Conservation (phyloP, 176 grass and related monocot genomes). For the Oryza australiensis region DNA sequence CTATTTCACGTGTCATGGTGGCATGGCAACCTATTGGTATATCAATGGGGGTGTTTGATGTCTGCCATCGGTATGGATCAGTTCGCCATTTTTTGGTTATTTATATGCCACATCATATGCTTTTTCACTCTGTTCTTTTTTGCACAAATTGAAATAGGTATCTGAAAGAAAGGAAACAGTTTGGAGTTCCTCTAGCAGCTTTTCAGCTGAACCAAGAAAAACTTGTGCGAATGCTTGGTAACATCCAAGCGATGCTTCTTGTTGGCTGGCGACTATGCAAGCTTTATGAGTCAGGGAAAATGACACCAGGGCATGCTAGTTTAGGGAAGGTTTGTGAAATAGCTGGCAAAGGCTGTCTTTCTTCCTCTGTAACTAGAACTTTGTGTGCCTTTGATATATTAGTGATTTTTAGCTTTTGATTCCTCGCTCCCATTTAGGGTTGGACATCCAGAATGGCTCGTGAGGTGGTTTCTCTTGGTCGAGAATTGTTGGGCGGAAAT, state of each 20-base stretch:
- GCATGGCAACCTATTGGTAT: conserved; percentile 75
- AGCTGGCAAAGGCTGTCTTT: background rate
- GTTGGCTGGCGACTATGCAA: conserved; percentile 82
- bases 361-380: background rate
- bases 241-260: conserved; percentile 78
- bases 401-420: background rate
- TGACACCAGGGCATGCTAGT: conserved; percentile 71
- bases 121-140: background rate
- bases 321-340: conserved; percentile 62
- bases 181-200: conserved; percentile 61
- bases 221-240: conserved; percentile 73
- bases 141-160: conserved; percentile 47
- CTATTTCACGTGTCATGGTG: conserved; percentile 78
- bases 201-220: conserved; percentile 87
- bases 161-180: conserved; percentile 80
- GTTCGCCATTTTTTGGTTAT: background rate
- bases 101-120: background rate
- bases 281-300: conserved; percentile 76
- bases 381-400: background rate
- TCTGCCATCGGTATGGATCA: conserved; percentile 52
- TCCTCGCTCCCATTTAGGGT: conserved; percentile 29
- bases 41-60: conserved; percentile 73
- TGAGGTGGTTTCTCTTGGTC: conserved; percentile 62
- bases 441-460: conserved; percentile 69
- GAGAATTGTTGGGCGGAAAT: conserved; percentile 75